Percentiles rank a stretch among this genome's conserved stretches.
phyloP scores from a whole-genome alignment of 2,329 filamentous ascomycete species.

The Trichoderma guizhouense region DNA sequence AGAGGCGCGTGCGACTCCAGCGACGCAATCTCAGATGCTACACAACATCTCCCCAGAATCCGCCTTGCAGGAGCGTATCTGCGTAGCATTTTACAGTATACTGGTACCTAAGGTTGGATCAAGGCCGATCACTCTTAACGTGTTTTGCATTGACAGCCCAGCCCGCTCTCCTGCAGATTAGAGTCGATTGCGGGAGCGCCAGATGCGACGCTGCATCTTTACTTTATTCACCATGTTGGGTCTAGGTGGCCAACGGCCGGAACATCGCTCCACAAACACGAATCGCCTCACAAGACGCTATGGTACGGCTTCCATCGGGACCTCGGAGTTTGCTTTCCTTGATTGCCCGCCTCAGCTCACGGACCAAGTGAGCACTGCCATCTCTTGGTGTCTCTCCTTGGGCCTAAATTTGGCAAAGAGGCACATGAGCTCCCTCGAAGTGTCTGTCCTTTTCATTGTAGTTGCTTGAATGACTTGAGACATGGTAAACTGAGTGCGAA shows the following conservation, averaged over 20 bases:
- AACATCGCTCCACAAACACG: conserved; percentile 1
- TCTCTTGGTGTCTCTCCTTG: not conserved
- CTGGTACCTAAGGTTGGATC: not conserved
- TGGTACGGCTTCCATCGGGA: not conserved
- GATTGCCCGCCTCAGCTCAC: not conserved
- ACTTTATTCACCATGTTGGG: not conserved
- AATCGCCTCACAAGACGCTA: not conserved
- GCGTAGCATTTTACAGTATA: not conserved
- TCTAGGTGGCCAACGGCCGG: not conserved
- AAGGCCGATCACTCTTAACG: not conserved
- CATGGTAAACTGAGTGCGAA: not conserved
- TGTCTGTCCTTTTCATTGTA: not conserved
- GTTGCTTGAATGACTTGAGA: not conserved
- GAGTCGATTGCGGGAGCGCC: not conserved
- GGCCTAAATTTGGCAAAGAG: not conserved
- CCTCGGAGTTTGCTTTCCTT: not conserved
- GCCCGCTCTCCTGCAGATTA: not conserved
- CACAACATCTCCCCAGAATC: not conserved
- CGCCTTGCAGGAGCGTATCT: not conserved
- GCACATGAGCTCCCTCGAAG: not conserved
- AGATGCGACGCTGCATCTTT: conserved; percentile 5
- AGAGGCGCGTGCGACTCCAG: not conserved
- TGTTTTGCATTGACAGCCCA: conserved; percentile 1
- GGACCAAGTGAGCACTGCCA: not conserved
- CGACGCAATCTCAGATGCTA: not conserved